phyloP scores from a whole-genome alignment of 2,329 filamentous ascomycete genomes.

The Dothideomycetes sp. region DNA sequence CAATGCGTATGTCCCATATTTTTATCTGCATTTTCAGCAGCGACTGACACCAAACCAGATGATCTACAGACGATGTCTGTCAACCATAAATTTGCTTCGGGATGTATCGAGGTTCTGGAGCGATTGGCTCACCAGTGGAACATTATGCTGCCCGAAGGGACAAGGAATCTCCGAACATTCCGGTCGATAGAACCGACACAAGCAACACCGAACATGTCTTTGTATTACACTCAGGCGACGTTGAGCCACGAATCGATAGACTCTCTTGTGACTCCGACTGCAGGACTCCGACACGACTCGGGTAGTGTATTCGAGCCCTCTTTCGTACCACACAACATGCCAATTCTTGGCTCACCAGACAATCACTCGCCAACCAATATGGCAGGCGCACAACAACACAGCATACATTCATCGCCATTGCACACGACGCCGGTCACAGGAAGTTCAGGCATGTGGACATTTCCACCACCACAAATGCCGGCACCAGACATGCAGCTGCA shows the following conservation, averaged over 20 bases:
- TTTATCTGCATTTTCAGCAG: not conserved
- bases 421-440: constrained; percentile 2
- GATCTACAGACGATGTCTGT: constrained; percentile 34
- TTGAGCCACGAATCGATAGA: constrained; percentile 12
- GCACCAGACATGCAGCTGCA: not conserved
- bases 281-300: constrained; percentile 7
- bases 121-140: constrained; percentile 36
- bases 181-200: not conserved
- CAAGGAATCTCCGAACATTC: constrained; percentile 6
- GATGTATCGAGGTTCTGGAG: constrained; percentile 35
- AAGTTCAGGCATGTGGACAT: constrained; percentile 5
- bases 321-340: constrained; percentile 10
- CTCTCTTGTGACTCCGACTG: not conserved
- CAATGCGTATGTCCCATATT: constrained; percentile 21
- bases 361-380: not conserved
- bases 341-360: not conserved
- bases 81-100: constrained; percentile 36
- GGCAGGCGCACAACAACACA: not conserved
- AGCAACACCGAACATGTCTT: constrained; percentile 7
- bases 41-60: constrained; percentile 13
- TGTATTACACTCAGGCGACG: constrained; percentile 11
- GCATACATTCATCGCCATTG: constrained; percentile 7
- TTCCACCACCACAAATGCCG: constrained; percentile 5
- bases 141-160: constrained; percentile 33
- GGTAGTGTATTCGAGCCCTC: constrained; percentile 12